phyloP scores from a whole-genome alignment of 1,284 basidiomycete genomes.

The Microbotryum lychnidis-dioicae region DNA sequence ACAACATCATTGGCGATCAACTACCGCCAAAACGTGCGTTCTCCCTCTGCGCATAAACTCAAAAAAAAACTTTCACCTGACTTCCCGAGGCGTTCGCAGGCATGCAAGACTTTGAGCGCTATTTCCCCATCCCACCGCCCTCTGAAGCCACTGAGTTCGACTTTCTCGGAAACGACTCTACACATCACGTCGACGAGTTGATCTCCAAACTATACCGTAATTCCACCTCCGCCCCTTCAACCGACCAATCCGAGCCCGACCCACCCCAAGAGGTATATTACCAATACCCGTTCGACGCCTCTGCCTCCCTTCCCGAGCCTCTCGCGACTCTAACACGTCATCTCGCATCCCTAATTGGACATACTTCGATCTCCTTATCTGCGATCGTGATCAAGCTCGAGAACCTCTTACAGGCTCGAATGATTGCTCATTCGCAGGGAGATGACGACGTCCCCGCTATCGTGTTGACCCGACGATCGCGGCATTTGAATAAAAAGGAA shows the following conservation, averaged over 20 bases:
- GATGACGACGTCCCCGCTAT: not conserved
- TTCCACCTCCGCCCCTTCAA: not conserved
- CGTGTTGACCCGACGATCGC: not conserved
- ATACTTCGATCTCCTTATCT: too few relatives aligned
- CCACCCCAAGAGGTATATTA: not conserved
- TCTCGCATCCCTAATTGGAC: too few relatives aligned
- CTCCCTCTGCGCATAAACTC: too few relatives aligned
- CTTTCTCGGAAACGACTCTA: too few relatives aligned
- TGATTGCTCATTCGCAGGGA: too few relatives aligned
- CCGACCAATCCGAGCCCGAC: not conserved
- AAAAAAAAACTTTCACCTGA: too few relatives aligned
- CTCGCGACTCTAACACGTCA: too few relatives aligned
- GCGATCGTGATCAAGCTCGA: too few relatives aligned
- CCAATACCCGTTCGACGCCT: not conserved
- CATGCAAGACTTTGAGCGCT: slow-evolving; percentile 6
- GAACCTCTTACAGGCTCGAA: too few relatives aligned
- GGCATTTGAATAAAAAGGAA: too few relatives aligned
- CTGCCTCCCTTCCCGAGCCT: too few relatives aligned
- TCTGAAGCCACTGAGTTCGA: not conserved
- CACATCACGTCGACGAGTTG: too few relatives aligned
- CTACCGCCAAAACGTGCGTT: slow-evolving; percentile 9
- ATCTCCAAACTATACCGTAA: not conserved
- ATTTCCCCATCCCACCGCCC: slow-evolving; percentile 7
- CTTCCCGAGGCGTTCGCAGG: not conserved
- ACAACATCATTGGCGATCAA: slow-evolving; percentile 12